phyloP scores from a whole-genome alignment of 2,329 filamentous ascomycete genomes.

The Botrytis cinerea region DNA sequence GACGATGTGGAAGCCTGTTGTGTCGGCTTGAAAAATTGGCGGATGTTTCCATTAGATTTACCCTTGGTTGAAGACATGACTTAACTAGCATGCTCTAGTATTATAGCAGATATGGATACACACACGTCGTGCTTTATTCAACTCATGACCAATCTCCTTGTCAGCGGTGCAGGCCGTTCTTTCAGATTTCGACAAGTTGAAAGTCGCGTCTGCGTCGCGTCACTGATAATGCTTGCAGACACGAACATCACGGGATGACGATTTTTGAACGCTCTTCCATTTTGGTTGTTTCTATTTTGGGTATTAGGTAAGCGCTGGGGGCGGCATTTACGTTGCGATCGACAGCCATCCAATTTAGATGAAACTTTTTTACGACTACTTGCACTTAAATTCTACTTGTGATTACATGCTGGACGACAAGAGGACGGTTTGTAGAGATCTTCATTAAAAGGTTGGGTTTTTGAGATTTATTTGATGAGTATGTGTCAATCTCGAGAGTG shows the following conservation, averaged over 20 bases:
- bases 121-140: neutral
- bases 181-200: neutral
- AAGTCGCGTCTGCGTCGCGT: constrained; percentile 19
- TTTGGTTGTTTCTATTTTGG: constrained; percentile 1
- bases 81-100: neutral
- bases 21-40: constrained; percentile 17
- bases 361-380: constrained; percentile 1
- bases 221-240: constrained; percentile 14
- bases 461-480: neutral
- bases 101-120: neutral
- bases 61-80: constrained; percentile 17
- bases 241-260: constrained; percentile 19
- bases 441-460: neutral
- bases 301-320: constrained; percentile 1
- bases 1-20: constrained; percentile 4
- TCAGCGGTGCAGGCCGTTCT: neutral
- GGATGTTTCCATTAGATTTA: constrained; percentile 16
- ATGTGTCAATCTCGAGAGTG: neutral
- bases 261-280: neutral
- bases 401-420: neutral
- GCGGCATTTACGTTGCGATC: neutral
- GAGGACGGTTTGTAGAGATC: neutral
- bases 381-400: neutral
- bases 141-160: neutral
- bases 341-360: constrained; percentile 14